Conservation (phyloP, 805 yeast species). For the Lachancea kluyveri region DNA sequence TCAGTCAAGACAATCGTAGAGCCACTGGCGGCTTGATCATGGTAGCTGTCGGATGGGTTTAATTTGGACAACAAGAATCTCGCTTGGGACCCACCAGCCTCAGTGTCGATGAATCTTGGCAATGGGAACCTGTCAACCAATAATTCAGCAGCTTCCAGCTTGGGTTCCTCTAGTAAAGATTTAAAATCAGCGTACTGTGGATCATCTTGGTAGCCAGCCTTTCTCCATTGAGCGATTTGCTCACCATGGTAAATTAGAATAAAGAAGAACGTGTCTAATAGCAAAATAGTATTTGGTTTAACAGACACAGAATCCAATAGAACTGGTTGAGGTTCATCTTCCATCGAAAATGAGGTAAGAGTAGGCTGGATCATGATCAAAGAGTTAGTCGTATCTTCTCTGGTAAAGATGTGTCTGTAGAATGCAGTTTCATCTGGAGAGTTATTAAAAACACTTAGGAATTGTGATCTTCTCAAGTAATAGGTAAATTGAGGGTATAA, state of each 20-base stretch:
- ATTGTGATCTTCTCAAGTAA: slow-evolving; percentile 93
- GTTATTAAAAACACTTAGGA: slow-evolving; percentile 91
- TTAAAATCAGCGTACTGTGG: slow-evolving; percentile 87
- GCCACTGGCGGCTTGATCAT: slow-evolving; percentile 44
- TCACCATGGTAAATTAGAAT: slow-evolving; percentile 93
- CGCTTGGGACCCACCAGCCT: slow-evolving; percentile 98
- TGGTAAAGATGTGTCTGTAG: slow-evolving; percentile 84
- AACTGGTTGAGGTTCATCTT: slow-evolving; percentile 85
- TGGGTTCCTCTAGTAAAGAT: slow-evolving; percentile 80
- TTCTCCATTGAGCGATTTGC: slow-evolving; percentile 93
- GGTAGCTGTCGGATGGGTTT: slow-evolving; percentile 86
- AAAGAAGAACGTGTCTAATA: slow-evolving; percentile 94
- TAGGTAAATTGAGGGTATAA: slow-evolving; percentile 94
- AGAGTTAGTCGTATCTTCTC: slow-evolving; percentile 90
- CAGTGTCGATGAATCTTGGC: slow-evolving; percentile 95
- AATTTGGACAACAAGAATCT: slow-evolving; percentile 91
- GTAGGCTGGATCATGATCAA: slow-evolving; percentile 98
- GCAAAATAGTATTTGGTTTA: slow-evolving; percentile 77
- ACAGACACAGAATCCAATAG: slow-evolving; percentile 89
- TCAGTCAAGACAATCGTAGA: slow-evolving; percentile 88
- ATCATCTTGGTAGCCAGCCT: slow-evolving; percentile 87
- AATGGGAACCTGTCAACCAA: slow-evolving; percentile 93
- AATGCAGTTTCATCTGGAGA: slow-evolving; percentile 99
- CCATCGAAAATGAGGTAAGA: slow-evolving; percentile 75
- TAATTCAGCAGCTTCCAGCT: slow-evolving; percentile 85